These are phyloP conservation scores for Fusarium armeniacum DNA, from an alignment of 2,329 filamentous ascomycete species.

Conservation along the genomic window DNA sequence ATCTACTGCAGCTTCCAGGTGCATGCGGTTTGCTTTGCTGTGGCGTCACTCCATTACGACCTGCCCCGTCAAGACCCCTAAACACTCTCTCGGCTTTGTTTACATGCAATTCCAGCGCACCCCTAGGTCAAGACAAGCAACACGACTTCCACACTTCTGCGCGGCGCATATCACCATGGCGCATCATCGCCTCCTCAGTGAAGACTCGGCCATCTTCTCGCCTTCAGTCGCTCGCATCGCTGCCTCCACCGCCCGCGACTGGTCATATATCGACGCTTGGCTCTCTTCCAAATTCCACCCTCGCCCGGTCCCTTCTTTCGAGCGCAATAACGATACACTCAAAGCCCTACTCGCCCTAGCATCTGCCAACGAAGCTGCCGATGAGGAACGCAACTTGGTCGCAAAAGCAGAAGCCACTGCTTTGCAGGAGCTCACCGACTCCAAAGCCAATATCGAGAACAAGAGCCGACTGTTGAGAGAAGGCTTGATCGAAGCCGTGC, in stretches of 20 bases:
- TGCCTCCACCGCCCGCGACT: constrained; percentile 88
- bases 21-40: constrained; percentile 10
- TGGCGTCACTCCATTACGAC: constrained; percentile 28
- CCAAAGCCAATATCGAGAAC: constrained; percentile 47
- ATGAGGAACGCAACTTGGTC: constrained; percentile 75
- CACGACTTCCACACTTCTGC: neutral
- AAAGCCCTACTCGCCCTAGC: constrained; percentile 80
- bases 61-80: constrained; percentile 4
- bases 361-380: constrained; percentile 80
- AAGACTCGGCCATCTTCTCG: constrained; percentile 72
- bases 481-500: constrained; percentile 66
- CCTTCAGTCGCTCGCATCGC: constrained; percentile 79
- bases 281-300: constrained; percentile 77
- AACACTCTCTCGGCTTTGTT: constrained; percentile 12
- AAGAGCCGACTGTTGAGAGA: constrained; percentile 48
- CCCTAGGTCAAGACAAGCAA: constrained; percentile 3
- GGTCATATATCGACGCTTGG: constrained; percentile 90
- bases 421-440: constrained; percentile 63
- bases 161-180: constrained; percentile 32
- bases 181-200: constrained; percentile 46
- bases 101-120: neutral
- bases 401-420: constrained; percentile 71
- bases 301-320: constrained; percentile 77
- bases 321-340: constrained; percentile 88
- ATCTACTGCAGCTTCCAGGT: constrained; percentile 7